A percentile compares a stretch with the other conserved stretches of the same genome.
These are phyloP conservation scores for Colletotrichum gloeosporioides DNA, from an alignment of 2,329 filamentous ascomycete species.

Conservation along the genomic window DNA sequence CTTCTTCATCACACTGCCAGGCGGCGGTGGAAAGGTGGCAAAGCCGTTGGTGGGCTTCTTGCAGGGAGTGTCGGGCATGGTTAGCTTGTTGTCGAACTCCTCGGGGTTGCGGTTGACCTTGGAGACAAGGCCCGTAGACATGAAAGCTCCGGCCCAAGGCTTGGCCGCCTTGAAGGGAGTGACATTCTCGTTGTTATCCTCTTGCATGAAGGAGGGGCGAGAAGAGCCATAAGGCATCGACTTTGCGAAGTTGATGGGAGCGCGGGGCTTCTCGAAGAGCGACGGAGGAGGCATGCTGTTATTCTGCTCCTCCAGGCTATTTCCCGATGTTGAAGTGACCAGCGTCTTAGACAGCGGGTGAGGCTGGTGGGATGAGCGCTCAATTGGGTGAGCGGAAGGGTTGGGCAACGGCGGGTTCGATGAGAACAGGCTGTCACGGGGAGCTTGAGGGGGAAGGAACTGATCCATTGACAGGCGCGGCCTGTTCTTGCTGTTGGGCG, in stretches of 20 bases:
- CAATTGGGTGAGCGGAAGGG: conserved; percentile 57
- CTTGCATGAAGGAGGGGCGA: conserved; percentile 33
- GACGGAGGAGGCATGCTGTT: conserved; percentile 54
- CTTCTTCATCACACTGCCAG: conserved; percentile 68
- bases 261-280: conserved; percentile 57
- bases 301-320: conserved; percentile 74
- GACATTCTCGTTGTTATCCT: conserved; percentile 16
- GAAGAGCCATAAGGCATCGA: conserved; percentile 70
- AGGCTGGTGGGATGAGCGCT: conserved; percentile 57
- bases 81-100: conserved; percentile 61
- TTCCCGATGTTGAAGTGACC: conserved; percentile 85
- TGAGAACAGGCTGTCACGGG: conserved; percentile 70
- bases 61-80: conserved; percentile 94
- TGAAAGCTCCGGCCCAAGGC: conserved; percentile 83
- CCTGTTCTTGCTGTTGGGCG: conserved; percentile 64
- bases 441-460: conserved; percentile 67
- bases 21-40: conserved; percentile 66
- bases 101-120: conserved; percentile 90
- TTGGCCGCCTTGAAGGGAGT: conserved; percentile 72
- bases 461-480: conserved; percentile 82
- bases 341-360: conserved; percentile 88
- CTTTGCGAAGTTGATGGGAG: conserved; percentile 68
- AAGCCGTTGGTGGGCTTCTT: conserved; percentile 81
- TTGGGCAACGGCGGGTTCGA: conserved; percentile 55
- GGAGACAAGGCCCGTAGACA: conserved; percentile 92